A percentile compares a stretch with the other conserved stretches of the same genome.
Conservation (phyloP, 2,329 filamentous ascomycete species). For the Xylaria arbuscula region DNA sequence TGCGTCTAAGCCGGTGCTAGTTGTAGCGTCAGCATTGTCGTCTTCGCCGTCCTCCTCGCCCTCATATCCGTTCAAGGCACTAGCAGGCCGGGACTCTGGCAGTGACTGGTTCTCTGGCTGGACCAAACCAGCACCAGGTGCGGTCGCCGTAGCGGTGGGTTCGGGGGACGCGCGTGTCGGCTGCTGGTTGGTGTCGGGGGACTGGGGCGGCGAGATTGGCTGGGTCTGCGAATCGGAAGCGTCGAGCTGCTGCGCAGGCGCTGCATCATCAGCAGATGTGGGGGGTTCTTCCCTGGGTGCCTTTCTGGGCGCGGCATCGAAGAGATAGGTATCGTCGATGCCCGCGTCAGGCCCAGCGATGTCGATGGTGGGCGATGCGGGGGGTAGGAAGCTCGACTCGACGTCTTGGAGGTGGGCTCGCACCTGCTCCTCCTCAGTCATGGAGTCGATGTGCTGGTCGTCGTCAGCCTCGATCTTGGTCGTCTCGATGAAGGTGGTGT, state of each 20-base stretch:
- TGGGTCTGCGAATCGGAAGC: slow-evolving; percentile 24
- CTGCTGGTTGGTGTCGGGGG: slow-evolving; percentile 25
- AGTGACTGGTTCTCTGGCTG: slow-evolving; percentile 13
- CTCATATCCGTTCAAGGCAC: slow-evolving; percentile 21
- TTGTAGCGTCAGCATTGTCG: background rate
- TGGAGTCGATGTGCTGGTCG: slow-evolving; percentile 59
- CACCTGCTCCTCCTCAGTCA: slow-evolving; percentile 63
- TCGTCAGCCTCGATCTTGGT: slow-evolving; percentile 48
- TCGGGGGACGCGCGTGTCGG: slow-evolving; percentile 29
- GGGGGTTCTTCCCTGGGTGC: slow-evolving; percentile 17
- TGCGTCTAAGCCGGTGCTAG: too few relatives aligned
- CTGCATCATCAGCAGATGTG: slow-evolving; percentile 15
- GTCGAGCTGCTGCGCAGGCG: slow-evolving; percentile 16
- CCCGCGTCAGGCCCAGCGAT: slow-evolving; percentile 57
- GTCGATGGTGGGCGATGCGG: slow-evolving; percentile 66
- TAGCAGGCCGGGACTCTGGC: slow-evolving; percentile 23
- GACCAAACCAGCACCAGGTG: slow-evolving; percentile 9
- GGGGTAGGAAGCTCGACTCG: slow-evolving; percentile 73
- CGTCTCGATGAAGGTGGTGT: slow-evolving; percentile 49
- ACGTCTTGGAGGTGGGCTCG: slow-evolving; percentile 70
- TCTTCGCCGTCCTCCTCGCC: slow-evolving; percentile 2
- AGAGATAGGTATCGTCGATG: slow-evolving; percentile 69
- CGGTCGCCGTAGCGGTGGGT: slow-evolving; percentile 15
- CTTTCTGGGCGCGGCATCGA: slow-evolving; percentile 59
- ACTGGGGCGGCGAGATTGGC: slow-evolving; percentile 17